Evolutionary conservation across 345 rosid genomes (phyloP).

Genomic region (Sapria himalayana): DNA sequence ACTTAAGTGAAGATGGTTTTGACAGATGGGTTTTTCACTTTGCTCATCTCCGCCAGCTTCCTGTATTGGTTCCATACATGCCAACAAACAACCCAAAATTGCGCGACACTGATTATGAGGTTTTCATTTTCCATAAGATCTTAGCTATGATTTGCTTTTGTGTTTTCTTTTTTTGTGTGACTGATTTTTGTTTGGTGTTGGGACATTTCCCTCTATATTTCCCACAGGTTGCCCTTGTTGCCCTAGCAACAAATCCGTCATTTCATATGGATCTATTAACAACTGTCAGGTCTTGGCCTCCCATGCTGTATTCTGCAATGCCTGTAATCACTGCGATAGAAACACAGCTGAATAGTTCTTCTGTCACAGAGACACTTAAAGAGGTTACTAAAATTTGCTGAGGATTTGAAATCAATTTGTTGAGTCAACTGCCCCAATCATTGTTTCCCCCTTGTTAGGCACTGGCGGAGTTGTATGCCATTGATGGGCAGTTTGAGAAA

Average conservation of each 20-base stretch:
- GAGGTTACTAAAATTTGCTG: too few relatives aligned
- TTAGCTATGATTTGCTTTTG: too few relatives aligned
- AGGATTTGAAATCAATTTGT: too few relatives aligned
- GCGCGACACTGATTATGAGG: conserved; percentile 98
- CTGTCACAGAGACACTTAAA: conserved; percentile 86
- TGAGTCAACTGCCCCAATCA: too few relatives aligned
- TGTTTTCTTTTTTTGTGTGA: too few relatives aligned
- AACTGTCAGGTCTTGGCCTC: conserved; percentile 91
- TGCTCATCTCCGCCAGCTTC: conserved; percentile 97
- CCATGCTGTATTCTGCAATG: conserved; percentile 53
- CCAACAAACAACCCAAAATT: conserved; percentile 84
- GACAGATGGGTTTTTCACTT: conserved; percentile 98
- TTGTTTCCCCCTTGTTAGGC: conserved; percentile 26
- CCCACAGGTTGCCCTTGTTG: conserved; percentile 83
- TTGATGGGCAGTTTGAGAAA: conserved; percentile 75
- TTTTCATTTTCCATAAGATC: too few relatives aligned
- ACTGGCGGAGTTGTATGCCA: conserved; percentile 72
- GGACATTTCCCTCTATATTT: too few relatives aligned
- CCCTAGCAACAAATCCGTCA: conserved; percentile 80
- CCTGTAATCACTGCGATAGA: conserved; percentile 93
- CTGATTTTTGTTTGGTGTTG: too few relatives aligned
- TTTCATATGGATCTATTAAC: conserved; percentile 68
- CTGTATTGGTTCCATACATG: conserved; percentile 82
- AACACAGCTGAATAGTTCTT: conserved; percentile 85
- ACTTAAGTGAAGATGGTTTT: conserved; percentile 11